Percentiles rank a stretch among this genome's conserved stretches.
phyloP scores from a whole-genome alignment of 2,329 filamentous ascomycete genomes.

The Pestalotiopsis sp. region DNA sequence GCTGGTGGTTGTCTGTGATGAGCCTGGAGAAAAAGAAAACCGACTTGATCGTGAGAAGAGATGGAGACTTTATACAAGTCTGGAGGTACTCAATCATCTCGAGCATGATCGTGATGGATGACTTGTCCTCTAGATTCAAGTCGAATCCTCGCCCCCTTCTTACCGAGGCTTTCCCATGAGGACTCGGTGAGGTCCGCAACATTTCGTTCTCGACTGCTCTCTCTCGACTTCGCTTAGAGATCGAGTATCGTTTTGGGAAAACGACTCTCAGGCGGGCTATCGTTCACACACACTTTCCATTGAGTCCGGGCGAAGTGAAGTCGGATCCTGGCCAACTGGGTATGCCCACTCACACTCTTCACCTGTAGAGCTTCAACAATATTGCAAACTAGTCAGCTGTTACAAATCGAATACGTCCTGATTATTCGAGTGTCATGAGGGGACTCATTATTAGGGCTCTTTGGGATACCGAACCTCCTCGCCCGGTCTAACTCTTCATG shows the following conservation, averaged over 20 bases:
- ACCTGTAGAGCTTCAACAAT: neutral
- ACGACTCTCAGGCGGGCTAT: neutral
- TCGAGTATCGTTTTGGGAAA: neutral
- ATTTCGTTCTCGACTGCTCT: neutral
- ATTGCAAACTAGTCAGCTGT: neutral
- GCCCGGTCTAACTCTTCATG: too few species aligned
- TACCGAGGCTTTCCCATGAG: neutral
- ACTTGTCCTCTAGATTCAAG: neutral
- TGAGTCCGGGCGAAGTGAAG: neutral
- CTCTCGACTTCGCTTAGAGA: neutral
- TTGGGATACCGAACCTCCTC: too few species aligned
- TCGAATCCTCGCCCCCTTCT: neutral
- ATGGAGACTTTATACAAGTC: neutral
- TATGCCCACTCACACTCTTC: neutral
- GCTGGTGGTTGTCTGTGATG: neutral
- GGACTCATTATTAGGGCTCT: too few species aligned
- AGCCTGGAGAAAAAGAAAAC: neutral
- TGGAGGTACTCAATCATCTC: neutral
- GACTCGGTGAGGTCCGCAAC: neutral
- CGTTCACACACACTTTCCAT: neutral
- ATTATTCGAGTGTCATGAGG: too few species aligned
- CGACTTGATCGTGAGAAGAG: neutral
- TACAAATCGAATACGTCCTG: too few species aligned
- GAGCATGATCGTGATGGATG: neutral
- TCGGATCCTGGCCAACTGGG: neutral